Conservation (phyloP, 768 basidiomycete species). For the Daedaleopsis nitida region DNA sequence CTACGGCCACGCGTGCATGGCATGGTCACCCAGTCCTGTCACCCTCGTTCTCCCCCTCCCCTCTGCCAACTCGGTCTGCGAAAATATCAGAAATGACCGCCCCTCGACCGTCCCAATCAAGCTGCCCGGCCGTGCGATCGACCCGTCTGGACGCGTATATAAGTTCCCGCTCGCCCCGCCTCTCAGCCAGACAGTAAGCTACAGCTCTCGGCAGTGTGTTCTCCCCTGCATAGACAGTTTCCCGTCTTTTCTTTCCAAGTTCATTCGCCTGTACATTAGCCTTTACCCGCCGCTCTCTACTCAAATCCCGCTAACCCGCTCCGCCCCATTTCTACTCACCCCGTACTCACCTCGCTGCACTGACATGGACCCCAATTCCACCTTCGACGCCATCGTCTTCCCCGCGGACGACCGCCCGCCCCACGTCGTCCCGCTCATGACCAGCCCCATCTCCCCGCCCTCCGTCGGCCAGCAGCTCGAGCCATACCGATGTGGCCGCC, state of each 20-base stretch:
- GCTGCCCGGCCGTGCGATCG: not conserved
- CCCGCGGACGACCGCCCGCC: conserved; percentile 80
- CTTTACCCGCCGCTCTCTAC: not conserved
- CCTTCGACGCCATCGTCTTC: conserved; percentile 75
- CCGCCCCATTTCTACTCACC: not conserved
- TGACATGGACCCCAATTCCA: conserved; percentile 57
- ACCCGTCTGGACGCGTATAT: conserved; percentile 11
- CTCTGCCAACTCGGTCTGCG: not conserved
- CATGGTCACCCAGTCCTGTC: conserved; percentile 6
- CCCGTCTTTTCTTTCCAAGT: conserved; percentile 4
- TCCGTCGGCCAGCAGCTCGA: conserved; percentile 17
- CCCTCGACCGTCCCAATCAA: not conserved
- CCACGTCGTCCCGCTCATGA: conserved; percentile 72
- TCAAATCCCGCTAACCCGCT: not conserved
- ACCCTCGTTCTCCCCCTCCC: conserved; percentile 8
- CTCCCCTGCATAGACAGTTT: conserved; percentile 6
- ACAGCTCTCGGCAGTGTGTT: conserved; percentile 3
- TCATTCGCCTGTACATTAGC: conserved; percentile 9
- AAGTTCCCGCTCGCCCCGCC: conserved; percentile 11
- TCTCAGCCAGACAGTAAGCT: conserved; percentile 15
- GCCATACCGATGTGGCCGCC: conserved; percentile 51
- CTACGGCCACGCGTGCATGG: conserved; percentile 12
- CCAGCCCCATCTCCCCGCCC: conserved; percentile 48
- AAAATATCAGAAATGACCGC: not conserved
- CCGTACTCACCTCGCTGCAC: no score